Conservation (phyloP, 2,329 filamentous ascomycete genomes). For the Emericellopsis atlantica region DNA sequence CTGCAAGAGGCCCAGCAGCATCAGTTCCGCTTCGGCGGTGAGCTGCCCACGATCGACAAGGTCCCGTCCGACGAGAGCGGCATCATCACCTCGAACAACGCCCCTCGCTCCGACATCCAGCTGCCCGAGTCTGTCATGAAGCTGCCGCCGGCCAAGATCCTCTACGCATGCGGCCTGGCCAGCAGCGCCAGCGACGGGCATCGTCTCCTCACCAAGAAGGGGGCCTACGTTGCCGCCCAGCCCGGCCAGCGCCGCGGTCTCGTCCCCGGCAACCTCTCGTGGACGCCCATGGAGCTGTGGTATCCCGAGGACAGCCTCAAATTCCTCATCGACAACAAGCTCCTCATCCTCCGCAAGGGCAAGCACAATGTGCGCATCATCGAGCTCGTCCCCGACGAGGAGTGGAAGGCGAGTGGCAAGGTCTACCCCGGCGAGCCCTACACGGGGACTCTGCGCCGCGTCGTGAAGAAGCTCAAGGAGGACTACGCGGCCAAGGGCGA, state of each 20-base stretch:
- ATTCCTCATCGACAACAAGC: constrained; percentile 45
- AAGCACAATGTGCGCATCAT: constrained; percentile 52
- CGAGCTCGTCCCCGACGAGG: constrained; percentile 43
- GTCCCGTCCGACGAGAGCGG: constrained; percentile 15
- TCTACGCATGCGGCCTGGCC: constrained; percentile 47
- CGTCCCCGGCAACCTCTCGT: constrained; percentile 39
- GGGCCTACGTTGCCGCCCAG: constrained; percentile 47
- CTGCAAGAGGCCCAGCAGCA: constrained; percentile 46
- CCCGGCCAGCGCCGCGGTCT: constrained; percentile 31
- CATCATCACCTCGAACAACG: constrained; percentile 29
- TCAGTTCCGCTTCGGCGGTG: constrained; percentile 30
- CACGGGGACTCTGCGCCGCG: constrained; percentile 32
- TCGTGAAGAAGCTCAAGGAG: constrained; percentile 23
- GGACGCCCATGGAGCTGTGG: constrained; percentile 49
- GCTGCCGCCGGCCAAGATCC: constrained; percentile 43
- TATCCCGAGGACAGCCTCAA: constrained; percentile 42
- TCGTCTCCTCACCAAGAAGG: constrained; percentile 39
- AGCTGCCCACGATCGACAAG: constrained; percentile 15
- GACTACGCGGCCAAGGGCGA: constrained; percentile 19
- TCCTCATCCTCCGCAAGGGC: constrained; percentile 49
- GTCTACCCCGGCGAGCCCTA: constrained; percentile 40
- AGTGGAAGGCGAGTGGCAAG: constrained; percentile 33
- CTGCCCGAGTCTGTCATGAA: constrained; percentile 46
- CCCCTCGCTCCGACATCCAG: constrained; percentile 39
- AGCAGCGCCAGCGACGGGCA: constrained; percentile 43